Base-by-base conservation (phyloP, 192 early-diverging fungal genomes). In the Dissophora globulifera region DNA sequence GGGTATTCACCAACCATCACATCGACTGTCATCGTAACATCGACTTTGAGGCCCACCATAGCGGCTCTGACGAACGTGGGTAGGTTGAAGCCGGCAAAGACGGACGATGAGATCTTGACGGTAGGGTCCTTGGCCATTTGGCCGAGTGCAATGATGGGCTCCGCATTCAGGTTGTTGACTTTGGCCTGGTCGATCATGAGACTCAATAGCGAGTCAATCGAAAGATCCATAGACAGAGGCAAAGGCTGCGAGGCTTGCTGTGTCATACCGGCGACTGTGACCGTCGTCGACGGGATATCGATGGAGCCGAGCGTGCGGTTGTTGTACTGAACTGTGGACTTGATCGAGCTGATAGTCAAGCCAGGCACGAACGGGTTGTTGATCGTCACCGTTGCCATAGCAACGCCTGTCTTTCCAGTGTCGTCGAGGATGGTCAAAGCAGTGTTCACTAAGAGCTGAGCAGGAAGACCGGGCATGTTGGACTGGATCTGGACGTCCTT, bases 331-430 rank as follows among this genome's bases (percentile, higher is more conserved):
- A 83, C 82, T n/a, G 79, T 68, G 13, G 83, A 81, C 29, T 81
- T 32, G 60, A 89, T 78, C 23, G 76, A 80, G 30, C 78, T 68
- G 56, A 88, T 87, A 17, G 61, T 66, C 45, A 88, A 48, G 19
- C 72, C 68, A 26, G 85, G 81, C 19, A 63, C 48, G 67, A 88
- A 86, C 17, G 87, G 87, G 69, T 88, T 84, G 32, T 81, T 76
- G 41, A 88, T 69, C 11, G 79, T 69, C 26, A 88, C 83, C 15
- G 70, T 62, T 26, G 83, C 81, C 62, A 62, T 56, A 23, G 86
- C 85, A 47, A 82, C 51, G 22, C 79, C 76, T 26, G 80, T 84
- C n/a, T 66, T 53, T 23, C 76, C 58, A 32, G 85, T 84, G 58
- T 84, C 62, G 31, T 63, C 65, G 15, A 66, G 58, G 25, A 89